A percentile compares a stretch with the other conserved stretches of the same genome.
These are phyloP conservation scores for Fraxinus dipetala DNA, from an alignment of 305 asterid species.

Conservation along the genomic window DNA sequence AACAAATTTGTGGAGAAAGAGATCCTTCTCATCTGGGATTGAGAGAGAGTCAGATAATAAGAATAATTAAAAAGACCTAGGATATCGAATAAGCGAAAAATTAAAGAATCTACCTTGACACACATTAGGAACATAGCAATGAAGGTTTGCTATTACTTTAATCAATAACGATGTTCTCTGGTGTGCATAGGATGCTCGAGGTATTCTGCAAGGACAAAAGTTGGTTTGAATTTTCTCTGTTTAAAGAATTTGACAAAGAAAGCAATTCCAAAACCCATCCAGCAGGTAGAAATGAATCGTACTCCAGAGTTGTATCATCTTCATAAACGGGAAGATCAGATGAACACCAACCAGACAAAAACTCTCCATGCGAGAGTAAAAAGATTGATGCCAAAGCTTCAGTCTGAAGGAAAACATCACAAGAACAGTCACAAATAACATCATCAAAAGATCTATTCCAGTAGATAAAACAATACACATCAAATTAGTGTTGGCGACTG, in stretches of 20 bases:
- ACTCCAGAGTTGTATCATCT: constrained; percentile 78
- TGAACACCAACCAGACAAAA: constrained; percentile 94
- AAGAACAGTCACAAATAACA: constrained; percentile 25
- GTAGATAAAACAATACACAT: constrained; percentile 17
- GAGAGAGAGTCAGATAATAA: constrained; percentile 22
- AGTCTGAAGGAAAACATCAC: constrained; percentile 58
- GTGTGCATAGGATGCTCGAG: constrained; percentile 78
- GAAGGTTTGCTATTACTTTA: constrained; percentile 95
- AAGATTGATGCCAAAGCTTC: constrained; percentile 75
- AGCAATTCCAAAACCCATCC: constrained; percentile 34
- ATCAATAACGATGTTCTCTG: constrained; percentile 87
- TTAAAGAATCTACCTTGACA: constrained; percentile 68
- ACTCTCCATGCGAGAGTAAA: constrained; percentile 71
- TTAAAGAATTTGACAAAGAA: constrained; percentile 23
- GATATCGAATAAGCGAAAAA: constrained; percentile 17
- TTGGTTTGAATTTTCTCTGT: constrained; percentile 23
- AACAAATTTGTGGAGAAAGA: constrained; percentile 74
- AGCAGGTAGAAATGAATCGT: constrained; percentile 52
- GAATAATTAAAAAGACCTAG: constrained; percentile 6
- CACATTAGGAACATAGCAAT: constrained; percentile 85
- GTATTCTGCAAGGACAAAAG: constrained; percentile 48
- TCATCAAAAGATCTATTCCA: constrained; percentile 7
- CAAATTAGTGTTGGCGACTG: background rate
- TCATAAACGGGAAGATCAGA: constrained; percentile 74
- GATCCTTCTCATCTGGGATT: constrained; percentile 89